phyloP scores from a whole-genome alignment of 1,139 yeast species.

The Blastobotrys illinoisensis region DNA sequence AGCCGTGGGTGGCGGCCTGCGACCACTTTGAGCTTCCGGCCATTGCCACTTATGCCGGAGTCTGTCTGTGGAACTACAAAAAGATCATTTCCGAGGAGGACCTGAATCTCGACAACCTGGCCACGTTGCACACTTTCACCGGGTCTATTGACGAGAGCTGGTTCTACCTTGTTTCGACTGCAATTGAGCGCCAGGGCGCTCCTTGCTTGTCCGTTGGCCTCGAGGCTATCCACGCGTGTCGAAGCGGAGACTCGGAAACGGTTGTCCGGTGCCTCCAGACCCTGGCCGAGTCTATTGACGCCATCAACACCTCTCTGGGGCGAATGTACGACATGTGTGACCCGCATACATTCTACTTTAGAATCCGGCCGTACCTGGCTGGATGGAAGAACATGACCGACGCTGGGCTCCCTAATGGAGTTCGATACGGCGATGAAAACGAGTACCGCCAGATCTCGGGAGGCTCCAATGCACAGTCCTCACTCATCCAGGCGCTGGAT shows the following conservation, averaged over 20 bases:
- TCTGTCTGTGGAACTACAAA: slow-evolving; percentile 83
- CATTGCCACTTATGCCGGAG: slow-evolving; percentile 78
- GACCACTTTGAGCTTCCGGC: slow-evolving; percentile 72
- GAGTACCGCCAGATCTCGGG: slow-evolving; percentile 65
- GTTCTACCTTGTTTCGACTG: slow-evolving; percentile 87
- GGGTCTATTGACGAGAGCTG: slow-evolving; percentile 90
- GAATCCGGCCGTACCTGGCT: slow-evolving; percentile 83
- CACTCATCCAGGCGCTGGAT: slow-evolving; percentile 82
- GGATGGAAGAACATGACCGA: slow-evolving; percentile 94
- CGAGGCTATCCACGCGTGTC: slow-evolving; percentile 54
- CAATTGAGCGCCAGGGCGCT: slow-evolving; percentile 79
- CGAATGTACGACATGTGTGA: slow-evolving; percentile 93
- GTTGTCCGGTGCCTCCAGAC: slow-evolving; percentile 49
- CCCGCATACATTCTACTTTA: slow-evolving; percentile 82
- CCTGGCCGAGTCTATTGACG: slow-evolving; percentile 72
- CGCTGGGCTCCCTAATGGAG: slow-evolving; percentile 77
- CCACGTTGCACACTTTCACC: slow-evolving; percentile 79
- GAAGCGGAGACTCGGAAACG: slow-evolving; percentile 36
- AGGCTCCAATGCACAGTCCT: slow-evolving; percentile 91
- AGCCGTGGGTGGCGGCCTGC: slow-evolving; percentile 59
- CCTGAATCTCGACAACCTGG: slow-evolving; percentile 56
- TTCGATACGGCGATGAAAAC: slow-evolving; percentile 63
- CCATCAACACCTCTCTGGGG: slow-evolving; percentile 67
- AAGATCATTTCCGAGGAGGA: slow-evolving; percentile 49
- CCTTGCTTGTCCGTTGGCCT: slow-evolving; percentile 54